Base-by-base conservation (phyloP, 1,139 yeast genomes). In the Candida albicans region DNA sequence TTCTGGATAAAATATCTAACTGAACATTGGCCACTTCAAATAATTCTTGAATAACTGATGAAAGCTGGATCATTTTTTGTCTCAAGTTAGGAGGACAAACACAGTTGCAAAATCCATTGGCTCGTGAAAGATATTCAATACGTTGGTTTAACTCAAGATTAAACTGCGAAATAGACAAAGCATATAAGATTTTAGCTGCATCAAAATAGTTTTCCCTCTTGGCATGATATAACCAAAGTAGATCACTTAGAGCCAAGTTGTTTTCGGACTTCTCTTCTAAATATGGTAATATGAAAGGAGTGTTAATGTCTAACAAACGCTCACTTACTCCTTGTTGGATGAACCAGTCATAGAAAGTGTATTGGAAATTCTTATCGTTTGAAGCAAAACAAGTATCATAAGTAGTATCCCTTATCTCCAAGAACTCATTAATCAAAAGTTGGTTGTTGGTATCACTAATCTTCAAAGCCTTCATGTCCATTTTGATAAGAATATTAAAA, bases 271-370 rank as follows among this genome's bases (percentile, higher is more conserved):
- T 85, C 55, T 84, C 87, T 54, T 84, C 82, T 58, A 95, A 75
- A 57, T 87, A 95, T 30, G 85, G 81, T 46, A 88, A 70, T 36
- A 93, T 81, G 56, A 73, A 91, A 9, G 93, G 89, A 0, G 98
- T 88, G 44, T 86, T 85, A 48, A 91, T 76, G 41, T 85, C 88
- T 51, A 93, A 70, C 37, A 95, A 70, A 47, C 90, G 78, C 45
- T 86, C 95, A 49, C 87, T 84, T 30, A 82, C 77, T 2, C 89
- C 91, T 58, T 87, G 87, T 37, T 76, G 69, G 34, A 90, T 83
- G 55, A 89, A 84, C 98, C 99, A 95, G 59, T 88, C 95, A 62
- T 95, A 95, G 52, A 93, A 80, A 52, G 87, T 87, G 62, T 84
- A 89, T 52, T 95, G 99, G 74, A 95, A 95, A 12, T 81, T 63